Evolutionary conservation across 2,329 filamentous ascomycete species (phyloP).

Genomic region (Tolypocladium pustulatum): DNA sequence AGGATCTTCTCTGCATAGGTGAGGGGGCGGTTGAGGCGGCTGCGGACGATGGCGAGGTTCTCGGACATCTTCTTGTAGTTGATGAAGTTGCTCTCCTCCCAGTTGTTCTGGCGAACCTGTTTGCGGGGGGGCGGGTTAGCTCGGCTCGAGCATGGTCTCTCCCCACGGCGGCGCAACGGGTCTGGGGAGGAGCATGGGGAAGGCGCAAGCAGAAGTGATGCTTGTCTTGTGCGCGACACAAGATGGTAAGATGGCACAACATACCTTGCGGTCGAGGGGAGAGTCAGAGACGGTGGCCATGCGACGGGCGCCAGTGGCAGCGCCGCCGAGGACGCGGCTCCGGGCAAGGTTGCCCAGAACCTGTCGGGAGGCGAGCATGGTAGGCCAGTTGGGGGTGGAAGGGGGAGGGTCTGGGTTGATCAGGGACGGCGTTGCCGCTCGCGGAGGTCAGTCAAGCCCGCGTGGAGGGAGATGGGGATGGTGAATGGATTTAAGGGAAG

Average conservation of each 20-base stretch:
- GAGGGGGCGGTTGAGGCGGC: conserved; percentile 82
- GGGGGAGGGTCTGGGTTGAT: conserved; percentile 14
- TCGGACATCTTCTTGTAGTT: conserved; percentile 99
- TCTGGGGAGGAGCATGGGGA: no score
- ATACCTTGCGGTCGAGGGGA: conserved; percentile 80
- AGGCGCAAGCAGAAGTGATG: background rate
- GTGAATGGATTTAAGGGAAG: conserved; percentile 10
- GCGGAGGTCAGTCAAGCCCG: conserved; percentile 7
- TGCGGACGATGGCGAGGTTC: conserved; percentile 84
- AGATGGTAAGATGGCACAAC: conserved; percentile 8
- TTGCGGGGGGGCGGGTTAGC: background rate
- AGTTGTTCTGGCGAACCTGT: conserved; percentile 86
- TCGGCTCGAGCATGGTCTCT: background rate
- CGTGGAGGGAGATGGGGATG: conserved; percentile 3
- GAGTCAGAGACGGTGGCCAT: conserved; percentile 82
- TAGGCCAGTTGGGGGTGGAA: conserved; percentile 27
- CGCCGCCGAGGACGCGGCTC: conserved; percentile 42
- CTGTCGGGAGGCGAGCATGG: conserved; percentile 63
- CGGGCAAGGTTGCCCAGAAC: conserved; percentile 55
- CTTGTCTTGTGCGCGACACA: background rate
- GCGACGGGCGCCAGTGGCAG: conserved; percentile 53
- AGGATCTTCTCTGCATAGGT: conserved; percentile 97
- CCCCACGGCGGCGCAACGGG: background rate
- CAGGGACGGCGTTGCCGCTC: conserved; percentile 10
- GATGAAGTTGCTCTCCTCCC: conserved; percentile 93